phyloP scores from a whole-genome alignment of 352 stramenopile species.

The Globisporangium emineosum region DNA sequence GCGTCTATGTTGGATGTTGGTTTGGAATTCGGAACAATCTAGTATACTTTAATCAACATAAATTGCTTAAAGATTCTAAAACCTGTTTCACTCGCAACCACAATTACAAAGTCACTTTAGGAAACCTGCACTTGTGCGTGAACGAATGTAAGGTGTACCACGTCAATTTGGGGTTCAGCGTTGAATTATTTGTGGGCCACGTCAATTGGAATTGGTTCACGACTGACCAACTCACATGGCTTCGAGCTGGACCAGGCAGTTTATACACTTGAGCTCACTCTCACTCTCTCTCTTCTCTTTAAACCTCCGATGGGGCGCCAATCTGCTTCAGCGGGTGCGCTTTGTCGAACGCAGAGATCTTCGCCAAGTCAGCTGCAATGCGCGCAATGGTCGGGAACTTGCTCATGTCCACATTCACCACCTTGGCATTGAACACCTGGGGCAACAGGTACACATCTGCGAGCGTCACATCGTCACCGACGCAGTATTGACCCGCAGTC shows the following conservation, averaged over 20 bases:
- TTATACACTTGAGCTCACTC: neutral
- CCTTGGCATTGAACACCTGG: constrained; percentile 91
- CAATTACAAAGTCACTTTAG: neutral
- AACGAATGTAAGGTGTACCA: neutral
- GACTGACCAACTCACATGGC: no score
- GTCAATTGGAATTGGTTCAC: neutral
- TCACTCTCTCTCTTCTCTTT: neutral
- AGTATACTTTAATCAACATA: neutral
- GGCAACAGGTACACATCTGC: constrained; percentile 90
- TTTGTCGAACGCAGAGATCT: constrained; percentile 78
- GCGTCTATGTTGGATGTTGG: neutral
- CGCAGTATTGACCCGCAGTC: constrained; percentile 60
- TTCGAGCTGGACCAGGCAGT: no score
- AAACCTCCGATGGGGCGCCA: neutral
- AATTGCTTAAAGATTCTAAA: neutral
- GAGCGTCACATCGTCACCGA: constrained; percentile 83
- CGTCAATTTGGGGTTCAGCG: neutral
- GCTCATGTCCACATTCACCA: constrained; percentile 86
- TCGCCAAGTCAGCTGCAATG: constrained; percentile 62
- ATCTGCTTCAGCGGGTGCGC: constrained; percentile 76
- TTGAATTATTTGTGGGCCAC: neutral
- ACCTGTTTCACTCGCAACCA: neutral
- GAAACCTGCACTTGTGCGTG: neutral
- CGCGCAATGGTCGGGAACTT: constrained; percentile 82
- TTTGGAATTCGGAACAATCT: no score